Evolutionary conservation across 768 basidiomycete genomes (phyloP), one percentile per base, ranked within the genome.

Genomic region (Trametopsis cervina): DNA sequence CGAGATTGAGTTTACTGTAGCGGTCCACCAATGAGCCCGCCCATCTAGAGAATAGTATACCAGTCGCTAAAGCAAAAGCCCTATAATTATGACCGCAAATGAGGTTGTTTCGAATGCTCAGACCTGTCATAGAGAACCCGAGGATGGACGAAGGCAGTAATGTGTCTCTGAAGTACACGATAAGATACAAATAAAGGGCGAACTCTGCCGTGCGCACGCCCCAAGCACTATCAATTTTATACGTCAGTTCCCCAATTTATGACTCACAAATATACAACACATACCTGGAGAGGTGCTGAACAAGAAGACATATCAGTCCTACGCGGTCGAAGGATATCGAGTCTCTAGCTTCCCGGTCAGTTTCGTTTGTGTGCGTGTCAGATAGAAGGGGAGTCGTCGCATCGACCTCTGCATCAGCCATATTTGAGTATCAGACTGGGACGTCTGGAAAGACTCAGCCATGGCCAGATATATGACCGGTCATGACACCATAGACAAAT

Each of bases 221-320:
- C 29, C 29, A 33, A 7, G 29, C 29, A 33, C 29, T 33, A 15
- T 15, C 7, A 15, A 33, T 33, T 7, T 33, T 33, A 15, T 33
- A n/a, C n/a, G n/a, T 33, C 29, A 33, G 29, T 33, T 7, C 15
- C 7, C 7, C 29, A 33, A 33, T 33, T 7, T 15, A 15, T 33
- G 29, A n/a, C 29, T 7, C 29, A 15, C 29, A 33, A 33, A 33
- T 7, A 33, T 7, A 4, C 12, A 27, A 44, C 2, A 18, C 39
- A 26, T 42, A 58, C 57, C 54, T 58, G 5, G 57, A 58, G 37
- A 58, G 46, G 20, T 58, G 57, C 26, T 58, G 57, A 1, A 58
- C 42, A 1, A 58, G 50, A 17, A 58, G 33, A 12, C 40, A 35
- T 2, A 40, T 38, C 1, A 58, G 24, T 15, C 54, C 57, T 7